Evolutionary conservation across 2,329 filamentous ascomycete species (phyloP).

Genomic region (Pyrenophora graminea): DNA sequence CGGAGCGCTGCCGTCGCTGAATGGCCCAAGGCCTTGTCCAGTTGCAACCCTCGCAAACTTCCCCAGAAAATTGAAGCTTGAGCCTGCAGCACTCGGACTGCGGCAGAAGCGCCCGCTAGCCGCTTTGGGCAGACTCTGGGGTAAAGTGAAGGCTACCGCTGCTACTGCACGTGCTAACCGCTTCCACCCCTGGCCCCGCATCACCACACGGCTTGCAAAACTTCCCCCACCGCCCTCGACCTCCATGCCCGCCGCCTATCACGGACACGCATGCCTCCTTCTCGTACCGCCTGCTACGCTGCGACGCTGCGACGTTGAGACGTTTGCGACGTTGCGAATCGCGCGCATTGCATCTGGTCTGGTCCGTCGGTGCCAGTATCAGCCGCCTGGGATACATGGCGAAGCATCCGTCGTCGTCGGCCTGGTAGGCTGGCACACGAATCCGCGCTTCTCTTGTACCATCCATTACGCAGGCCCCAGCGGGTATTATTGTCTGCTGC

Average conservation of each 20-base stretch:
- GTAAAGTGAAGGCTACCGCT: constrained; percentile 12
- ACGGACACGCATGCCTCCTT: background rate
- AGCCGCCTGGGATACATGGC: background rate
- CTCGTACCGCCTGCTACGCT: background rate
- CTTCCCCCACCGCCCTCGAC: constrained; percentile 9
- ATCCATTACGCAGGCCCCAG: constrained; percentile 24
- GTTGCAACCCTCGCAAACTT: constrained; percentile 7
- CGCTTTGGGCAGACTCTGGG: constrained; percentile 12
- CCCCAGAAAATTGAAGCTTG: constrained; percentile 14
- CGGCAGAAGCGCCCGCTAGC: constrained; percentile 19
- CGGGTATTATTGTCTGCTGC: constrained; percentile 20
- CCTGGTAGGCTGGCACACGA: background rate
- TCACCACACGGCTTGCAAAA: constrained; percentile 16
- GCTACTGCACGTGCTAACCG: constrained; percentile 19
- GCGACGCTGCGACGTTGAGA: too few relatives aligned
- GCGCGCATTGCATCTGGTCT: too few relatives aligned
- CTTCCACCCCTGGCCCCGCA: constrained; percentile 19
- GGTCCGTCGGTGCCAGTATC: too few relatives aligned
- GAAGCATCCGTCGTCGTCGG: background rate
- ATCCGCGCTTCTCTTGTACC: constrained; percentile 21
- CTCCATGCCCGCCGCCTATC: constrained; percentile 6
- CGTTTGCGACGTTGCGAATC: too few relatives aligned
- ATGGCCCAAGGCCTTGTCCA: too few relatives aligned
- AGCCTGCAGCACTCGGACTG: constrained; percentile 16
- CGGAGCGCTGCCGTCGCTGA: constrained; percentile 1